Evolutionary conservation across 805 yeast genomes (phyloP).

Genomic region (Candida railenensis): DNA sequence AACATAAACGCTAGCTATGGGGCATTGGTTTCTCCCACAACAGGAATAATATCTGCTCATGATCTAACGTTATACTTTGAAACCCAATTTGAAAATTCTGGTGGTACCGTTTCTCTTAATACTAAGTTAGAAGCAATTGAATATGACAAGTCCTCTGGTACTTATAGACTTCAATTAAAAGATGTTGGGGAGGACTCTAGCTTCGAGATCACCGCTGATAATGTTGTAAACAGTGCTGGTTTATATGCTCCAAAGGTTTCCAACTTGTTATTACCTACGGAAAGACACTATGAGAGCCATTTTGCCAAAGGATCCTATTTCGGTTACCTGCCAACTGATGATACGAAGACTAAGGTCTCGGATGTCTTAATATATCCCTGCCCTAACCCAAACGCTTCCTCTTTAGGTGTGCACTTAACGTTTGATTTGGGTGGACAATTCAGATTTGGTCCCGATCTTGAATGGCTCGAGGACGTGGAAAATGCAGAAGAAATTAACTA

Average conservation of each 20-base stretch:
- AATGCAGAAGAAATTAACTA: slow-evolving; percentile 41
- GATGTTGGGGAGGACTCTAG: slow-evolving; percentile 28
- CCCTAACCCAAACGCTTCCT: slow-evolving; percentile 62
- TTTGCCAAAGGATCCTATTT: slow-evolving; percentile 89
- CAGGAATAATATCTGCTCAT: slow-evolving; percentile 86
- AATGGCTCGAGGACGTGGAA: slow-evolving; percentile 57
- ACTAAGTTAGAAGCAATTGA: slow-evolving; percentile 52
- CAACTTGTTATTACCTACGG: slow-evolving; percentile 64
- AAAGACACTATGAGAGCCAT: slow-evolving; percentile 54
- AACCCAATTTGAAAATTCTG: slow-evolving; percentile 52
- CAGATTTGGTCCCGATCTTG: slow-evolving; percentile 86
- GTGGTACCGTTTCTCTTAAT: slow-evolving; percentile 64
- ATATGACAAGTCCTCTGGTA: slow-evolving; percentile 17
- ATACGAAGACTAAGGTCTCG: slow-evolving; percentile 16
- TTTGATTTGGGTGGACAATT: slow-evolving; percentile 77
- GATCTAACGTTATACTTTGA: slow-evolving; percentile 62
- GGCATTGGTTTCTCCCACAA: slow-evolving; percentile 69
- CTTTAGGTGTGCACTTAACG: slow-evolving; percentile 86
- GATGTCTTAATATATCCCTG: slow-evolving; percentile 66
- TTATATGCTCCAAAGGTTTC: slow-evolving; percentile 70
- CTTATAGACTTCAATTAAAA: slow-evolving; percentile 23
- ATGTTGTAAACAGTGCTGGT: slow-evolving; percentile 79
- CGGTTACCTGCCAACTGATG: slow-evolving; percentile 50
- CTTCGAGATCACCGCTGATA: slow-evolving; percentile 49
- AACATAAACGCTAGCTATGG: slow-evolving; percentile 61